Conservation (phyloP, 179 eudicot genomes). For the Sideroxylon spinosum region DNA sequence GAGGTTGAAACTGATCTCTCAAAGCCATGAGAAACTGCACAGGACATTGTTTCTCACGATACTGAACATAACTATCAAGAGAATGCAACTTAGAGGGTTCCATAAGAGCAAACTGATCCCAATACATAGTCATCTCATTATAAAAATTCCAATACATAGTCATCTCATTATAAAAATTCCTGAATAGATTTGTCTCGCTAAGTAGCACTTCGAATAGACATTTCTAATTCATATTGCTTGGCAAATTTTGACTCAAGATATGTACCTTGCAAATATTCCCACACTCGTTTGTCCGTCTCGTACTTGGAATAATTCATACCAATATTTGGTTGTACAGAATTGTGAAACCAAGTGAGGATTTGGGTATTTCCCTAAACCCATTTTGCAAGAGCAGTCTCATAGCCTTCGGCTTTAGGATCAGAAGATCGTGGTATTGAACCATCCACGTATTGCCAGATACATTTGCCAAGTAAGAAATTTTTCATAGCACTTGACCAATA, state of each 20-base stretch:
- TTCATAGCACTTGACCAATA: neutral
- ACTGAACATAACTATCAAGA: neutral
- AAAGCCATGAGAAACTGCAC: neutral
- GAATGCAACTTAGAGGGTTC: neutral
- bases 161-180: neutral
- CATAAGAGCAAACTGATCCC: neutral
- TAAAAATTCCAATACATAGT: neutral
- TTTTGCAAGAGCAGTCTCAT: neutral
- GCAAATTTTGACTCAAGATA: neutral
- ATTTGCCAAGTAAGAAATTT: neutral
- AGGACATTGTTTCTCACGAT: neutral
- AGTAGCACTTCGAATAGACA: neutral
- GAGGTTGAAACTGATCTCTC: neutral
- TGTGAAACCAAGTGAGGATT: neutral
- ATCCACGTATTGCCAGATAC: neutral
- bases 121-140: neutral
- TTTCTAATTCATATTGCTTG: neutral
- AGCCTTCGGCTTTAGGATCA: neutral
- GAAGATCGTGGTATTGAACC: neutral
- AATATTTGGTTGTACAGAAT: neutral
- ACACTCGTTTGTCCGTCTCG: neutral
- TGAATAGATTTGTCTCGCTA: neutral
- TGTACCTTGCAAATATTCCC: neutral
- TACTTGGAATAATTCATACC: neutral
- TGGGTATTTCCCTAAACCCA: neutral